Base-by-base conservation (phyloP, 345 rosid genomes). In the Combretum micranthum region DNA sequence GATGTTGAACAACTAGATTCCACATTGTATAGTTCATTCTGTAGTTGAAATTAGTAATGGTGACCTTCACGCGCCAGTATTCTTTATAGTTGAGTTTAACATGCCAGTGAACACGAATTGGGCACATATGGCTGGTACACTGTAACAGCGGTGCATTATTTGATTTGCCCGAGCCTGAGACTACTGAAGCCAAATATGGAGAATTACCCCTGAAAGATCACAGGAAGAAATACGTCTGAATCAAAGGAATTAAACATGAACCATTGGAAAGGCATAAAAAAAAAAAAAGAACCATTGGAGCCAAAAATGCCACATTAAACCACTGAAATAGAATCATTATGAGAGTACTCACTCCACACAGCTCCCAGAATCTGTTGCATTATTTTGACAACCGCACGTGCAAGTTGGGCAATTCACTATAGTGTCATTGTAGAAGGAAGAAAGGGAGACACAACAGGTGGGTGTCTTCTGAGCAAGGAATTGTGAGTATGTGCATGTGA, bases 121-220 rank as follows among this genome's bases (percentile, higher is more conserved):
- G 95, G 63, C 89, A 82, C 87, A 85, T 83, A 50, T 85, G 92
- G 50, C 69, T 60, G 37, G 89, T 83, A 42, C 89, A 87, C 64
- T 63, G 89, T 12, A 83, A 73, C 37, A 80, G 63, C 43, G 86
- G 84, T 14, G 71, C 55, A 71, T 67, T 56, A 72, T 64, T 65
- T 25, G 50, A 53, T 20, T 44, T 60, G 4, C 22, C 52, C 42
- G 63, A 26, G 53, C 55, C 61, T 14, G 65, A n/a, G 42, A 77
- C 78, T 17, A 65, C 77, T n/a, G 80, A 72, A 65, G 66, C 77
- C 60, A 70, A 47, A 57, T 69, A 63, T 9, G 73, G 67, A 23
- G 56, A 19, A 45, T 69, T 42, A 14, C 77, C 62, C 60, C 81
- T 78, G 75, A 63, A 68, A 44, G 44, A 18, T 16, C 32, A 47